Percentiles rank a stretch among this genome's conserved stretches.
These are phyloP conservation scores for Auriculariales sp. DNA, from an alignment of 768 basidiomycete genomes.

Conservation along the genomic window DNA sequence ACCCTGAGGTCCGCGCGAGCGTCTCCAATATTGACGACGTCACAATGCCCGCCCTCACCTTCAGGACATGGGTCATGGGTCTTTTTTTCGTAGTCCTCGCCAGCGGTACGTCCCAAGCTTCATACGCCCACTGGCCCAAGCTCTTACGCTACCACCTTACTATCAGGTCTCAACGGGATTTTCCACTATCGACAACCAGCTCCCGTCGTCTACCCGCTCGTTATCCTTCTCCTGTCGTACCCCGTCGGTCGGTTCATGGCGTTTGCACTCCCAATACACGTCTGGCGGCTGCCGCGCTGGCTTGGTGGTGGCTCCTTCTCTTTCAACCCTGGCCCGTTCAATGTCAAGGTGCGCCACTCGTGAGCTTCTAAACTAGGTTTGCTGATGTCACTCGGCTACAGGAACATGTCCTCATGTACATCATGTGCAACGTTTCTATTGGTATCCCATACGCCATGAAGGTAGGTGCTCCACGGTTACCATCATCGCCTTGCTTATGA, in stretches of 20 bases:
- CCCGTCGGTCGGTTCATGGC: conserved; percentile 28
- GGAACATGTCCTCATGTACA: conserved; percentile 23
- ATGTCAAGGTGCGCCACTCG: conserved; percentile 18
- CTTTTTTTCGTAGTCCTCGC: conserved; percentile 20
- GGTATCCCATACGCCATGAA: conserved; percentile 22
- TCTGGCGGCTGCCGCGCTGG: conserved; percentile 16
- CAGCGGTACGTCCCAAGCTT: too few species aligned
- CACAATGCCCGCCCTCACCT: conserved; percentile 31
- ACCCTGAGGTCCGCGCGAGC: conserved; percentile 28
- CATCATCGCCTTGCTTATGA: too few species aligned
- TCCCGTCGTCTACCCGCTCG: conserved; percentile 22
- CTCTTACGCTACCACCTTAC: too few species aligned
- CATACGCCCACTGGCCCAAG: too few species aligned
- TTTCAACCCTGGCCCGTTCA: conserved; percentile 30
- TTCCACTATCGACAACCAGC: conserved; percentile 30
- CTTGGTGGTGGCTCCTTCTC: conserved; percentile 19
- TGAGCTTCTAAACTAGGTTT: background rate
- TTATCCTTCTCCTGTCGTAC: conserved; percentile 27
- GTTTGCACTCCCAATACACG: conserved; percentile 20
- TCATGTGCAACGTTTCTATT: conserved; percentile 26
- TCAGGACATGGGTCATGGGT: conserved; percentile 26
- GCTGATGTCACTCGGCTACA: background rate
- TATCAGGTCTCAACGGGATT: conserved; percentile 30
- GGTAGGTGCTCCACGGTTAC: too few species aligned
- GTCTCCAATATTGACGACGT: conserved; percentile 36